A percentile compares a stretch with the other conserved stretches of the same genome.
Evolutionary conservation across 208 protist genomes (phyloP).

Genomic region (Polymyxa betae): DNA sequence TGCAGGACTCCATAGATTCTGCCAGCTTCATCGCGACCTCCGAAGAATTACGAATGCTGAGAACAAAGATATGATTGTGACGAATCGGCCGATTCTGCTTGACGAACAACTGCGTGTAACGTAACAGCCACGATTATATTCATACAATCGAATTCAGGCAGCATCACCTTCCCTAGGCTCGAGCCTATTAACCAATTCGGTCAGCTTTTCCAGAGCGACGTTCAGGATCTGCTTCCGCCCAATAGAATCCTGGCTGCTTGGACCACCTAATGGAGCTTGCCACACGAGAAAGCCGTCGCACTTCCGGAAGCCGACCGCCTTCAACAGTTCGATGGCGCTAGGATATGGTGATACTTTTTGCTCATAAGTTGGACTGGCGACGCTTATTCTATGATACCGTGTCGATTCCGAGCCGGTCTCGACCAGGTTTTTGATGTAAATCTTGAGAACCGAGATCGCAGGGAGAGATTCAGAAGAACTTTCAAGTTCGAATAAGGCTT

Average conservation of each 20-base stretch:
- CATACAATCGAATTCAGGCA: too few relatives aligned
- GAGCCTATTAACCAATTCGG: neutral
- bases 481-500: too few relatives aligned
- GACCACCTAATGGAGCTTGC: neutral
- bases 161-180: too few relatives aligned
- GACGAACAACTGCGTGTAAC: too few relatives aligned
- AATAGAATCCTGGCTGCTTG: neutral
- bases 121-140: too few relatives aligned
- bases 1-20: too few relatives aligned
- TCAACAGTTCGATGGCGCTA: neutral
- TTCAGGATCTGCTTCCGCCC: neutral
- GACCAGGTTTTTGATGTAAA: neutral
- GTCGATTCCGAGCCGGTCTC: neutral
- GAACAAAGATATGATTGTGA: too few relatives aligned
- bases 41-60: too few relatives aligned
- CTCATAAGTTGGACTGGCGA: neutral
- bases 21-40: too few relatives aligned
- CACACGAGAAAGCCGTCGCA: neutral
- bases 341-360: neutral
- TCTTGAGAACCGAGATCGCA: neutral
- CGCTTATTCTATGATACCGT: neutral
- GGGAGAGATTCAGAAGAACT: too few relatives aligned
- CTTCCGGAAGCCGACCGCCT: conserved; percentile 2
- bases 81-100: too few relatives aligned
- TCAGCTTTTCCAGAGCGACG: neutral